phyloP scores from a whole-genome alignment of 345 rosid genomes.

The Theobroma cacao region DNA sequence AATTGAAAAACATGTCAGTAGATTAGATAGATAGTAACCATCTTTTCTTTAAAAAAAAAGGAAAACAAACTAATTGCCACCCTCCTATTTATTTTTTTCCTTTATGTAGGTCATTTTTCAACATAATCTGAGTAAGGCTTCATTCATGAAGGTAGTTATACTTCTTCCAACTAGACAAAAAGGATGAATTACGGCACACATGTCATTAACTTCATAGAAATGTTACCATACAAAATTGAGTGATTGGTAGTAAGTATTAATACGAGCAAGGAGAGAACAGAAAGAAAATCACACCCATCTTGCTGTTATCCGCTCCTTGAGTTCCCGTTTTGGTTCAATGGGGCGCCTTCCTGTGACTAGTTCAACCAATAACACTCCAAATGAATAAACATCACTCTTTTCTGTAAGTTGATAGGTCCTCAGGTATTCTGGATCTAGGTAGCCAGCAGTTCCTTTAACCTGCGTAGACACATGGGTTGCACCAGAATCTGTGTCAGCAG shows the following conservation, averaged over 20 bases:
- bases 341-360: constrained; percentile 84
- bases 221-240: background rate
- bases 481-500: constrained; percentile 76
- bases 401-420: constrained; percentile 86
- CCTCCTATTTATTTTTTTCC: too few species aligned
- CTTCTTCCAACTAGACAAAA: background rate
- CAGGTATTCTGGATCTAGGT: constrained; percentile 89
- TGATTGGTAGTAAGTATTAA: background rate
- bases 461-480: constrained; percentile 93
- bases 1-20: constrained; percentile 12
- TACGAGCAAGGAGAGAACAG: background rate
- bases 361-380: constrained; percentile 82
- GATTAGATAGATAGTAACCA: background rate
- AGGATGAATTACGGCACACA: background rate
- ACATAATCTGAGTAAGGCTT: background rate
- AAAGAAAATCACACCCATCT: constrained; percentile 59
- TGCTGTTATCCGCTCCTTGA: constrained; percentile 73
- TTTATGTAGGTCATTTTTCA: too few species aligned
- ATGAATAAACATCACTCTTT: constrained; percentile 93
- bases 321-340: constrained; percentile 67
- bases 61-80: too few species aligned
- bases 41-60: background rate
- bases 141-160: background rate
- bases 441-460: constrained; percentile 97
- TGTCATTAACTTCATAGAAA: background rate